These are phyloP conservation scores for Corymbia calophylla DNA, from an alignment of 441 rosid genomes.

Conservation along the genomic window DNA sequence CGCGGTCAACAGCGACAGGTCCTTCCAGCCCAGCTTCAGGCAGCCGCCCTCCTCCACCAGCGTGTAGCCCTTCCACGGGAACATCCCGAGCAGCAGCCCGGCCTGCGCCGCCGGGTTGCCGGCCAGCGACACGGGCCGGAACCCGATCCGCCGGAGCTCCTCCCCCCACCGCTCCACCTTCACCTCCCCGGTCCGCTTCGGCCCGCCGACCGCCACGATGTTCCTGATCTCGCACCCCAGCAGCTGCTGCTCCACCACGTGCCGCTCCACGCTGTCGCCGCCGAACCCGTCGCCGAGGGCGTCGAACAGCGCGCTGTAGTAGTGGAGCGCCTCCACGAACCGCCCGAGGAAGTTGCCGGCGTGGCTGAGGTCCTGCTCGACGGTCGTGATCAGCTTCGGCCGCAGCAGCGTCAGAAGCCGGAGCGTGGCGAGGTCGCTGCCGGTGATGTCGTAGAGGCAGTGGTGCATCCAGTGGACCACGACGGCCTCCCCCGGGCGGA, in stretches of 20 bases:
- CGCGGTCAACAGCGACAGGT: conserved; percentile 75
- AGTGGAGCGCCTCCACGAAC: conserved; percentile 87
- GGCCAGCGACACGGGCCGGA: conserved; percentile 54
- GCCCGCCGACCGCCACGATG: conserved; percentile 72
- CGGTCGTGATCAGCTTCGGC: conserved; percentile 70
- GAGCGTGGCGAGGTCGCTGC: conserved; percentile 53
- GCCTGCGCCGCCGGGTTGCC: conserved; percentile 90
- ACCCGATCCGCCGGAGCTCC: conserved; percentile 59
- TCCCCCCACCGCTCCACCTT: conserved; percentile 73
- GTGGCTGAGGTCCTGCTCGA: conserved; percentile 76
- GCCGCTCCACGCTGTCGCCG: conserved; percentile 60
- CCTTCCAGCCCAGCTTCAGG: conserved; percentile 88
- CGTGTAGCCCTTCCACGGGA: conserved; percentile 85
- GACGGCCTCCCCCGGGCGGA: conserved; percentile 51
- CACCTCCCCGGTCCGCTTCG: conserved; percentile 56
- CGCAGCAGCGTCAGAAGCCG: conserved; percentile 39
- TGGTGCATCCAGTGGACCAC: conserved; percentile 97
- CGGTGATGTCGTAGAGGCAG: conserved; percentile 70
- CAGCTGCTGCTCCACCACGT: conserved; percentile 79
- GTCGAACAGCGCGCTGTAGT: conserved; percentile 84
- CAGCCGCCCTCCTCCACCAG: conserved; percentile 66
- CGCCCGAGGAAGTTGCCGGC: conserved; percentile 63
- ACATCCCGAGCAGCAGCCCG: conserved; percentile 67
- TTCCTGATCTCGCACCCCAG: conserved; percentile 80
- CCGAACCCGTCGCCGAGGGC: conserved; percentile 69